Evolutionary conservation across 1,284 basidiomycete species (phyloP), one percentile per base, ranked within the genome.

Genomic region (Amylostereum areolatum): DNA sequence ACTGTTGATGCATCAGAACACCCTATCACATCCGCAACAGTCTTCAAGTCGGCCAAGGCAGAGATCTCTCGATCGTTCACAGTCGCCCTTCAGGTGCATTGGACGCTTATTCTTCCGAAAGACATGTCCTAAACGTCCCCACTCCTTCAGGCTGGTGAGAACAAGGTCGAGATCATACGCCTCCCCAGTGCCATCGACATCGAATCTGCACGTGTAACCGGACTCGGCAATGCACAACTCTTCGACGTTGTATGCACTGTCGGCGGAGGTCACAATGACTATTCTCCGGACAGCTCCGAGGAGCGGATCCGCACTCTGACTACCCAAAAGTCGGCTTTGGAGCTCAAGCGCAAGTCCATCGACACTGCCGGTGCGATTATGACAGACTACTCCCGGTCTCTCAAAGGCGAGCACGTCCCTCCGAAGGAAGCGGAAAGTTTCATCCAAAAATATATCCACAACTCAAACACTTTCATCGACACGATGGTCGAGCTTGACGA

Each of bases 171-270:
- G 46, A 74, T 81, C 39, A 64, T 55, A 28, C 67, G 67, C 37
- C 66, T 82, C 9, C 66, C 78, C 5, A 70, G 69, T 54, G 65
- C 61, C 32, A 71, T 80, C 46, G 75, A 78, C 52, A 67, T 67
- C 0, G 65, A 77, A 10, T 76, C 75, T 24, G 67, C 74, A 32
- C 68, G 78, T 31, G 68, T 80, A 12, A 72, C 72, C 43, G 74
- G 73, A 5, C 61, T 78, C 18, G 68, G 49, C 2, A 52, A 68
- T 31, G 71, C 72, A 4, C 72, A 73, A 48, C 63, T 81, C 8
- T 70, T 71, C 49, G 77, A 78, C 59, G 71, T 79, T 24, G 69
- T 73, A 7, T 77, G 70, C 58, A 70, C 65, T 27, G 55, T 70
- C 33, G 62, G 52, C 57, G 53, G 45, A 24, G 18, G 9, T 4